Evolutionary conservation across 495 filamentous ascomycete species (phyloP).

Genomic region (Penicillium longicatenatum): DNA sequence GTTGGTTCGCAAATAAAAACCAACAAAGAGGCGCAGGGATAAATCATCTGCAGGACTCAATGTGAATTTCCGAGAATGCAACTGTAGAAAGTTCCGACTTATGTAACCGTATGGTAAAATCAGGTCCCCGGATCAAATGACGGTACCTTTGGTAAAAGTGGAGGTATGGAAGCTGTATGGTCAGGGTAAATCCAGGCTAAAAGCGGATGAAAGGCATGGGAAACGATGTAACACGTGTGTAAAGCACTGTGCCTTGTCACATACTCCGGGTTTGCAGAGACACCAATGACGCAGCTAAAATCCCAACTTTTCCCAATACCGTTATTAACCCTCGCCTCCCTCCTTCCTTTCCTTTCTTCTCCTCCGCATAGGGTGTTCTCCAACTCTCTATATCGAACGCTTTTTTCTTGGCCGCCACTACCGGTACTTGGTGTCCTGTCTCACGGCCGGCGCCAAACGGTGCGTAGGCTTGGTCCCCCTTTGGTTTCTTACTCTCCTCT

Average conservation of each 20-base stretch:
- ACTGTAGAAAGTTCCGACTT: neutral
- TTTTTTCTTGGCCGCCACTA: slow-evolving; percentile 55
- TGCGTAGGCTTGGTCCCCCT: slow-evolving; percentile 56
- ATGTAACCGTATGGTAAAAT: neutral
- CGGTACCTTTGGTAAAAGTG: neutral
- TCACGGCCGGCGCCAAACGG: slow-evolving; percentile 58
- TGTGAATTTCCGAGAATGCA: neutral
- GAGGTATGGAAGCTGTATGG: neutral
- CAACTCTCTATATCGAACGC: slow-evolving; percentile 41
- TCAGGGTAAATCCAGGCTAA: neutral
- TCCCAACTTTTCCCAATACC: slow-evolving; percentile 21
- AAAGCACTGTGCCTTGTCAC: slow-evolving; percentile 15
- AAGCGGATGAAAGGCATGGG: neutral
- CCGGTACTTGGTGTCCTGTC: slow-evolving; percentile 59
- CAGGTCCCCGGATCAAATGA: neutral
- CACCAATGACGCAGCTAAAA: slow-evolving; percentile 29
- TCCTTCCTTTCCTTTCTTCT: slow-evolving; percentile 15
- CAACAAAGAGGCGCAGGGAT: neutral
- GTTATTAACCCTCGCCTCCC: slow-evolving; percentile 32
- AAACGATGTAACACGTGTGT: neutral
- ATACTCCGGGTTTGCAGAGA: slow-evolving; percentile 13
- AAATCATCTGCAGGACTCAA: neutral
- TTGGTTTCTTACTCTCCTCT: slow-evolving; percentile 25
- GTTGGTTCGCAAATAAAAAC: neutral
- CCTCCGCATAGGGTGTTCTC: slow-evolving; percentile 31